Conservation (phyloP, 1,284 basidiomycete species). For the Gymnopus androsaceus region DNA sequence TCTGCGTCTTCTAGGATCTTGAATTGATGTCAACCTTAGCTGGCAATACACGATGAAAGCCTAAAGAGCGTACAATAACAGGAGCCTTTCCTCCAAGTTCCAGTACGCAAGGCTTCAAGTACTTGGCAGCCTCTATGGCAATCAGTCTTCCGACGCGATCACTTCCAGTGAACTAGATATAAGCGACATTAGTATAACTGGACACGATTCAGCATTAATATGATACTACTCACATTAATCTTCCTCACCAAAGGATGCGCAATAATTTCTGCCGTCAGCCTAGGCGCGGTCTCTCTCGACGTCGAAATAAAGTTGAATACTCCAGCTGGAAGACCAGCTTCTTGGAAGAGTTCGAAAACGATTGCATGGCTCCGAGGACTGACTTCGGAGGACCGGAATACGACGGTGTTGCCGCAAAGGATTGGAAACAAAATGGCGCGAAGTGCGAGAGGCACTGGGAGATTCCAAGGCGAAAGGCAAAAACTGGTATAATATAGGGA, state of each 20-base stretch:
- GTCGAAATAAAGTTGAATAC: slow-evolving; percentile 63
- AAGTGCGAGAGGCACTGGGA: slow-evolving; percentile 45
- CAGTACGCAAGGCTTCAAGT: slow-evolving; percentile 72
- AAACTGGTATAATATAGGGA: slow-evolving; percentile 27
- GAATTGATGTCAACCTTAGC: no score
- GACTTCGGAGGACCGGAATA: slow-evolving; percentile 62
- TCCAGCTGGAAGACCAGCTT: slow-evolving; percentile 63
- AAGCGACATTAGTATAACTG: not conserved
- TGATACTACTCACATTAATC: slow-evolving; percentile 36
- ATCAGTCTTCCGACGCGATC: slow-evolving; percentile 71
- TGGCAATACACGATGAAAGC: not conserved
- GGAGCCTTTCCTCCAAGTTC: slow-evolving; percentile 81
- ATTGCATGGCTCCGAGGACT: slow-evolving; percentile 53
- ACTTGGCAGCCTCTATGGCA: slow-evolving; percentile 70
- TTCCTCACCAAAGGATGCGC: slow-evolving; percentile 52
- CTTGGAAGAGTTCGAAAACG: slow-evolving; percentile 50
- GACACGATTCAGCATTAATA: not conserved
- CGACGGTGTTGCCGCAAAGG: slow-evolving; percentile 65
- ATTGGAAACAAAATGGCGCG: slow-evolving; percentile 55
- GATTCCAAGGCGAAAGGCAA: slow-evolving; percentile 49
- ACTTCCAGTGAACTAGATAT: slow-evolving; percentile 66
- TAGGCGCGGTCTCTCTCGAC: slow-evolving; percentile 46
- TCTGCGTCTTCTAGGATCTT: slow-evolving; percentile 62
- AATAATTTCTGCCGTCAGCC: slow-evolving; percentile 54
- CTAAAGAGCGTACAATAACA: slow-evolving; percentile 49